Evolutionary conservation across 2,329 filamentous ascomycete genomes (phyloP).

Genomic region (Trichoderma sp.): DNA sequence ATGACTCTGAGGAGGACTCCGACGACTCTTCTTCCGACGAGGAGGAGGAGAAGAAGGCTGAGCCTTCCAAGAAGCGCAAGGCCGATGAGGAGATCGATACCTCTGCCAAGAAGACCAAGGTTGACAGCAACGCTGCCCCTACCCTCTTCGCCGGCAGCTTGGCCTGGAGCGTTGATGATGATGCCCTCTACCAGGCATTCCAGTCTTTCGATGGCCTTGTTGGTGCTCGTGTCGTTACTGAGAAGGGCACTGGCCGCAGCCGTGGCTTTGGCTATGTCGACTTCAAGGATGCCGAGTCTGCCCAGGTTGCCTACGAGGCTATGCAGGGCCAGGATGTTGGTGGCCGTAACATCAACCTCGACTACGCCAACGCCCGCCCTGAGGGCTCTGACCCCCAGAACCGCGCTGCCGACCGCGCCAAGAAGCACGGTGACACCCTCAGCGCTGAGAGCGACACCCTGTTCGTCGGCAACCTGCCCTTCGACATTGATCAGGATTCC

Average conservation of each 20-base stretch:
- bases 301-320: slow-evolving; percentile 67
- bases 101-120: slow-evolving; percentile 66
- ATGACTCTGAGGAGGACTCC: slow-evolving; percentile 35
- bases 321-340: slow-evolving; percentile 75
- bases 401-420: slow-evolving; percentile 62
- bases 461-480: slow-evolving; percentile 88
- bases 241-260: slow-evolving; percentile 76
- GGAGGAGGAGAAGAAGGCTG: slow-evolving; percentile 37
- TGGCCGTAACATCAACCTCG: slow-evolving; percentile 71
- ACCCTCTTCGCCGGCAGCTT: slow-evolving; percentile 90
- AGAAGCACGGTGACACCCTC: slow-evolving; percentile 72
- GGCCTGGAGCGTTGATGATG: slow-evolving; percentile 86
- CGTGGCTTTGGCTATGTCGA: slow-evolving; percentile 95
- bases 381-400: slow-evolving; percentile 50
- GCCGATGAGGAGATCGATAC: slow-evolving; percentile 49
- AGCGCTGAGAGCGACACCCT: slow-evolving; percentile 82
- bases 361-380: slow-evolving; percentile 69
- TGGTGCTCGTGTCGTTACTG: slow-evolving; percentile 76
- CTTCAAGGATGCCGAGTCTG: slow-evolving; percentile 66
- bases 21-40: slow-evolving; percentile 37
- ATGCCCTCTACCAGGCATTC: slow-evolving; percentile 77
- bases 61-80: slow-evolving; percentile 48
- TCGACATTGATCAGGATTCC: slow-evolving; percentile 73
- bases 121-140: slow-evolving; percentile 44
- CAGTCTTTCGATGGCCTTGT: slow-evolving; percentile 71